A percentile compares a stretch with the other conserved stretches of the same genome.
These are phyloP conservation scores for Boletus rubescentipes DNA, from an alignment of 768 basidiomycete species.

Conservation along the genomic window DNA sequence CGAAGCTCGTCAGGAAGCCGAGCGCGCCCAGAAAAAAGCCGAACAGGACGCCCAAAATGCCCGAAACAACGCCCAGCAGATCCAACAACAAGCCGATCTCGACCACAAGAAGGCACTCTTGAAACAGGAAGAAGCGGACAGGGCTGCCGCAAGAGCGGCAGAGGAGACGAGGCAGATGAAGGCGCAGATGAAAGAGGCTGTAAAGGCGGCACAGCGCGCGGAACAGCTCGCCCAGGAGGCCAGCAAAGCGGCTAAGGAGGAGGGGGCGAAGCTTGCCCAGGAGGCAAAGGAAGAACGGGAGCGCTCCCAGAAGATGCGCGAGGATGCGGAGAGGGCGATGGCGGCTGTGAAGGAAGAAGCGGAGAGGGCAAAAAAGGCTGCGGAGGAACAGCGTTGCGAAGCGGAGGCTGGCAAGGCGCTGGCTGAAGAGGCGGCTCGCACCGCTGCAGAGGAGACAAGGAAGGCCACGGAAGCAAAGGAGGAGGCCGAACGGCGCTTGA, in stretches of 20 bases:
- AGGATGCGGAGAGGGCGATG: conserved; percentile 18
- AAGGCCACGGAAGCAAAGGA: conserved; percentile 18
- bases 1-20: conserved; percentile 1
- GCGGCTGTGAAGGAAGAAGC: conserved; percentile 14
- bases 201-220: not conserved
- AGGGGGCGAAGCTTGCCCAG: conserved; percentile 10
- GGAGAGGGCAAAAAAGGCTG: conserved; percentile 8
- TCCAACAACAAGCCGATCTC: conserved; percentile 2
- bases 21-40: not conserved
- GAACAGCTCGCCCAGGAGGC: conserved; percentile 15
- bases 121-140: conserved; percentile 14
- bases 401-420: conserved; percentile 16
- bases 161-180: conserved; percentile 10
- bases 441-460: conserved; percentile 16
- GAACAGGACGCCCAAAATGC: conserved; percentile 9
- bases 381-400: conserved; percentile 19
- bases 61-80: not conserved
- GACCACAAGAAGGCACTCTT: conserved; percentile 7
- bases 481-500: conserved; percentile 16
- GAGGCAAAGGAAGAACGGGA: conserved; percentile 17
- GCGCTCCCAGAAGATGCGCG: conserved; percentile 8
- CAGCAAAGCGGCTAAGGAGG: conserved; percentile 13
- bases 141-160: not conserved
- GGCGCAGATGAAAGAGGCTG: conserved; percentile 13
- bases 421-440: conserved; percentile 14